Base-by-base conservation (phyloP, 352 stramenopile species). In the Phytophthora ramorum region DNA sequence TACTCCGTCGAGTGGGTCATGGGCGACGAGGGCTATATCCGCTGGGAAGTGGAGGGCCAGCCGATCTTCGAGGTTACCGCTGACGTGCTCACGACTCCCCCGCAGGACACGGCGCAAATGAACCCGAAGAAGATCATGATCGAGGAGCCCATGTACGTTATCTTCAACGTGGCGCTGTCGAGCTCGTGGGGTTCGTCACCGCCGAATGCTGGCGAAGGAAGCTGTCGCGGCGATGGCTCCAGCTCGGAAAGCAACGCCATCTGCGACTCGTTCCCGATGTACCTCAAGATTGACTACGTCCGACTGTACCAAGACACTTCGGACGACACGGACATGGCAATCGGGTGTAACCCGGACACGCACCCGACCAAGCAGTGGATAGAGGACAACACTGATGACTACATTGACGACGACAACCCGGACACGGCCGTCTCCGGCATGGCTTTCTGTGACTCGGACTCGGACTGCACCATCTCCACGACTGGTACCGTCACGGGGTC, bases 111-210 rank as follows among this genome's bases (percentile, higher is more conserved):
- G 1, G 56, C 48, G 0, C 65, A 79, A 51, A 85, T 49, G 71
- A 93, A 71, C 85, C 87, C 80, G 64, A 89, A 71, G 75, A 95
- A 75, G 73, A 87, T 85, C 61, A 97, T 98, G 75, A 80, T 96
- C 7, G 80, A 90, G 45, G 93, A 98, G 66, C 93, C 93, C 3
- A 96, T 93, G 79, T 97, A 97, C 63, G 65, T 98, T 53, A 81
- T 98, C 16, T 76, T 98, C 38, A 98, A 98, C 75, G 96, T 93
- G 6, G 93, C 93, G 1, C 68, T 98, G 12, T 94, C 87, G 10
- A 85, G 69, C 2, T 80, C 86, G 19, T 98, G 92, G 93, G 79
- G 79, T 0, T 24, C 79, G 3, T 71, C 57, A 12, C 79, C 79
- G 1, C 78, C 78, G 4, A 83, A 83, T 45, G 59, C 75, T 16